These are phyloP conservation scores for Paraglomus brasilianum DNA, from an alignment of 192 early-diverging fungal species.

Conservation along the genomic window DNA sequence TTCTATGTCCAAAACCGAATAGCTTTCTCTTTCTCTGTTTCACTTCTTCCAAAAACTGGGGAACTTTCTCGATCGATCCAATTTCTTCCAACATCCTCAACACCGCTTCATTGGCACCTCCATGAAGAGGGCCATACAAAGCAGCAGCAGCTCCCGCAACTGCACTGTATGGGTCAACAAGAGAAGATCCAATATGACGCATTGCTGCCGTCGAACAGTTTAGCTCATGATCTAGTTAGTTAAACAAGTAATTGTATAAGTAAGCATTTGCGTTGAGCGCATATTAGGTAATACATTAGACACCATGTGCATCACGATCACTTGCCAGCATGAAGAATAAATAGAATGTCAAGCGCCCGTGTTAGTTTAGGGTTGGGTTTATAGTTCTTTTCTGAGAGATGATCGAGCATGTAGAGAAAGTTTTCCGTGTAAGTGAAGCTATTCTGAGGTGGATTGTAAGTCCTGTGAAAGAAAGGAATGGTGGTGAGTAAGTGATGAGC, in stretches of 20 bases:
- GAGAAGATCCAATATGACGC: conserved; percentile 61
- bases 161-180: conserved; percentile 62
- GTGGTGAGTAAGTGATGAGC: not conserved
- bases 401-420: conserved; percentile 70
- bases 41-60: conserved; percentile 58
- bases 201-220: conserved; percentile 60
- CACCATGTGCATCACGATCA: conserved; percentile 49
- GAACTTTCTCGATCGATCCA: conserved; percentile 55
- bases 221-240: conserved; percentile 34
- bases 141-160: conserved; percentile 62
- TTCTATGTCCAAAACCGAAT: conserved; percentile 59
- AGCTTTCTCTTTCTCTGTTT: conserved; percentile 58
- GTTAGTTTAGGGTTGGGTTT: conserved; percentile 57
- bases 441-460: conserved; percentile 42
- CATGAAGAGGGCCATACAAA: conserved; percentile 66
- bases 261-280: not conserved
- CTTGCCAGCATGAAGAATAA: conserved; percentile 69
- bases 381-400: conserved; percentile 58
- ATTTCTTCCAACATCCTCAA: conserved; percentile 66
- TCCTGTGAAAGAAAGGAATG: conserved; percentile 7
- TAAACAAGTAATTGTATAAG: not conserved
- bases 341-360: conserved; percentile 63
- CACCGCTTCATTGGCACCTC: conserved; percentile 66
- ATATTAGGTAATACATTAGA: conserved; percentile 12
- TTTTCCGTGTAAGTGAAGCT: conserved; percentile 61